phyloP scores from a whole-genome alignment of 805 yeast species.

The Starmerella roubikii region DNA sequence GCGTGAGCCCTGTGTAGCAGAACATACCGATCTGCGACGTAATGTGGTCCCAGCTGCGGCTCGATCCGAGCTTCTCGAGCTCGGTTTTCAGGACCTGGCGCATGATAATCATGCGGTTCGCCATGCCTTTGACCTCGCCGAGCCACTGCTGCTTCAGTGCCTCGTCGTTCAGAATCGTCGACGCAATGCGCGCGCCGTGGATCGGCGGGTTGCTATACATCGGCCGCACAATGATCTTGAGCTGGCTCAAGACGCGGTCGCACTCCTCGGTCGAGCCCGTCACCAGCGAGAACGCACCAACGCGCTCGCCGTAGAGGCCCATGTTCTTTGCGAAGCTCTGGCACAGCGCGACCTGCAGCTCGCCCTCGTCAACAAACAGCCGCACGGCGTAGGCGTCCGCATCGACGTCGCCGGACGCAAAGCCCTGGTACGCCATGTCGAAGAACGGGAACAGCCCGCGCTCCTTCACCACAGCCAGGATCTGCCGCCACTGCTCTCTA shows the following conservation, averaged over 20 bases:
- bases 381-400: conserved; percentile 77
- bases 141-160: conserved; percentile 63
- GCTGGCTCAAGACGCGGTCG: conserved; percentile 47
- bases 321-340: conserved; percentile 95
- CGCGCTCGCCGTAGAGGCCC: conserved; percentile 96
- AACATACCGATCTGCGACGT: conserved; percentile 92
- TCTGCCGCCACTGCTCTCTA: conserved; percentile 60
- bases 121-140: conserved; percentile 63
- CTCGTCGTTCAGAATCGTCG: conserved; percentile 51
- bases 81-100: conserved; percentile 49
- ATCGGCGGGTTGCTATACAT: conserved; percentile 89
- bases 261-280: conserved; percentile 34
- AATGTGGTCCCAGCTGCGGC: conserved; percentile 73
- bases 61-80: conserved; percentile 41
- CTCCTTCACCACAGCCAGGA: conserved; percentile 46
- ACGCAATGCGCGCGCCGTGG: conserved; percentile 84
- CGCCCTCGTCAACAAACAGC: conserved; percentile 34
- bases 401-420: conserved; percentile 76
- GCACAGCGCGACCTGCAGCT: conserved; percentile 61
- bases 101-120: conserved; percentile 62
- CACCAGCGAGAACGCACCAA: conserved; percentile 62
- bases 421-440: conserved; percentile 95
- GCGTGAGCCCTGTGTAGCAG: conserved; percentile 70
- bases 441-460: conserved; percentile 67
- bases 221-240: conserved; percentile 73